Evolutionary conservation across 2,329 filamentous ascomycete genomes (phyloP).

Genomic region (Aureobasidium melanogenum): DNA sequence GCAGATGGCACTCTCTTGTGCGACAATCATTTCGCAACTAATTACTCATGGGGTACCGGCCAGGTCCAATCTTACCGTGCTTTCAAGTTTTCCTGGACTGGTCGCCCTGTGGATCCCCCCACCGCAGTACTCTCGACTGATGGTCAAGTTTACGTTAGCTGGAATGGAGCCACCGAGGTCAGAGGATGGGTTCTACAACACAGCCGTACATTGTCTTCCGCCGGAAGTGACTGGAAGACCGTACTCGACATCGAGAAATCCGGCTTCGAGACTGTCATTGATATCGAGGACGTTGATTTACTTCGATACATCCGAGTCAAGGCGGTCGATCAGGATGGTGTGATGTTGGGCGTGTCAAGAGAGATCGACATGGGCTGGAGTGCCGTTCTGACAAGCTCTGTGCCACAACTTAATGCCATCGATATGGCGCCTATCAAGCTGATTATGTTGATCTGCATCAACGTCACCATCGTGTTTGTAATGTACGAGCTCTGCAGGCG

Average conservation of each 20-base stretch:
- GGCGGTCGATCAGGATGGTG: constrained; percentile 9
- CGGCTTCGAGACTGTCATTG: constrained; percentile 19
- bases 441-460: constrained; percentile 16
- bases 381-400: neutral
- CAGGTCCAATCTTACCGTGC: constrained; percentile 23
- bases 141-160: constrained; percentile 17
- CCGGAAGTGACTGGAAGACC: constrained; percentile 16
- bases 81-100: constrained; percentile 21
- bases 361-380: constrained; percentile 13
- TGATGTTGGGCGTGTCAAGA: constrained; percentile 6
- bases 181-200: constrained; percentile 17
- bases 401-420: neutral
- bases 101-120: constrained; percentile 14
- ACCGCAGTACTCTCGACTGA: constrained; percentile 13
- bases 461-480: constrained; percentile 16
- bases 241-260: constrained; percentile 13
- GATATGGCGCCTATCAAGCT: constrained; percentile 15
- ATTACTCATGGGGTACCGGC: constrained; percentile 20
- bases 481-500: constrained; percentile 21
- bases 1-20: constrained; percentile 20
- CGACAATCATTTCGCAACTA: constrained; percentile 20
- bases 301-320: constrained; percentile 9
- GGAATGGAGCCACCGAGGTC: constrained; percentile 24
- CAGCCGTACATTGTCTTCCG: neutral
- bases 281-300: constrained; percentile 5